Evolutionary conservation across 331 rosid species (phyloP).

Genomic region (Quercus tomentella): DNA sequence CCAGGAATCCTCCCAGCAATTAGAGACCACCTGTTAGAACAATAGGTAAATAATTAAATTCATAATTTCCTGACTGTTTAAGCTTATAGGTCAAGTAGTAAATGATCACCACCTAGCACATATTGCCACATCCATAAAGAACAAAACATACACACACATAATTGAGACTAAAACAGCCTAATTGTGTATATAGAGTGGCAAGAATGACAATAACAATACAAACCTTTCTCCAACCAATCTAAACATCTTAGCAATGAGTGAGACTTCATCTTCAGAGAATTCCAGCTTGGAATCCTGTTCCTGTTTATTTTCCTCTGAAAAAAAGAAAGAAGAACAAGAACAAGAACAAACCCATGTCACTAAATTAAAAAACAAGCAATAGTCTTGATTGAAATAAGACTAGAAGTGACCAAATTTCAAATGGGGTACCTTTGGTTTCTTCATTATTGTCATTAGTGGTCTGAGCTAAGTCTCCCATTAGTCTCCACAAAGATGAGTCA

Average conservation of each 20-base stretch:
- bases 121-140: background rate
- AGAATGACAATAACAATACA: background rate
- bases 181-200: too few relatives aligned
- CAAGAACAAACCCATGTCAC: too few relatives aligned
- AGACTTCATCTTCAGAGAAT: background rate
- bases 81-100: too few relatives aligned
- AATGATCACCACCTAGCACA: too few relatives aligned
- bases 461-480: background rate
- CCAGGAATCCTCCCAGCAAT: slow-evolving; percentile 35
- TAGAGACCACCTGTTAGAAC: slow-evolving; percentile 16
- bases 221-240: slow-evolving; percentile 25
- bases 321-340: too few relatives aligned
- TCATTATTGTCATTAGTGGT: background rate
- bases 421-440: background rate
- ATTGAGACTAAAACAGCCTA: too few relatives aligned
- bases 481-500: background rate
- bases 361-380: background rate
- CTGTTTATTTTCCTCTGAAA: background rate
- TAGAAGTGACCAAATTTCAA: background rate
- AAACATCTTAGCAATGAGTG: slow-evolving; percentile 18
- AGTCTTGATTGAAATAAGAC: background rate
- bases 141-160: background rate
- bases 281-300: background rate
- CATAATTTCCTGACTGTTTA: too few relatives aligned
- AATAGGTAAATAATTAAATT: too few relatives aligned